These are phyloP conservation scores for Jacaranda mimosifolia DNA, from an alignment of 257 asterid species.

Conservation along the genomic window DNA sequence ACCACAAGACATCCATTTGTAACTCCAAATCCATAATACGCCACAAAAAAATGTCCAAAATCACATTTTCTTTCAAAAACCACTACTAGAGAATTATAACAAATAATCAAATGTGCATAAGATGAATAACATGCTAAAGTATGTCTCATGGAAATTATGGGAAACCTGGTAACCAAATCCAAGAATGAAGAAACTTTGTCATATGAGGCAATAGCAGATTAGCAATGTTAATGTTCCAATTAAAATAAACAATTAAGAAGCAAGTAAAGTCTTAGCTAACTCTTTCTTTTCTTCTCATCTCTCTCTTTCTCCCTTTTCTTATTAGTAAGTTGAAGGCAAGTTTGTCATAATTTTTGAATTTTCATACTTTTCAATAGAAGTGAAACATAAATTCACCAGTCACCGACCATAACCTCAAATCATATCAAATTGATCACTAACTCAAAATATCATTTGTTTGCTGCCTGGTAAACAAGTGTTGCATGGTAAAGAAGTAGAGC, in stretches of 20 bases:
- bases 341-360: neutral
- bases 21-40: neutral
- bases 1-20: neutral
- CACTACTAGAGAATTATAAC: neutral
- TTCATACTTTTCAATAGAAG: neutral
- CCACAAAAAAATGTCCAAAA: neutral
- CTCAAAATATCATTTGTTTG: neutral
- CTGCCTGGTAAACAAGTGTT: neutral
- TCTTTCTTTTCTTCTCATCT: neutral
- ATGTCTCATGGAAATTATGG: neutral
- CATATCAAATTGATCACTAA: conserved; percentile 5
- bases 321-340: neutral
- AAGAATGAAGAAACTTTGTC: neutral
- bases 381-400: neutral
- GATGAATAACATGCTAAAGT: conserved; percentile 3
- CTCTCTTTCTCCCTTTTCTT: conserved; percentile 3
- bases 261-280: neutral
- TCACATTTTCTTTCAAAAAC: neutral
- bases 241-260: neutral
- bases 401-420: neutral
- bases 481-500: conserved; percentile 1
- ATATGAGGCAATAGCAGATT: neutral
- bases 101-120: neutral
- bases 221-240: neutral
- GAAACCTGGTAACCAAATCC: neutral